Conservation (phyloP, 1,139 yeast genomes). For the Nakaseomyces uthaithaninus region DNA sequence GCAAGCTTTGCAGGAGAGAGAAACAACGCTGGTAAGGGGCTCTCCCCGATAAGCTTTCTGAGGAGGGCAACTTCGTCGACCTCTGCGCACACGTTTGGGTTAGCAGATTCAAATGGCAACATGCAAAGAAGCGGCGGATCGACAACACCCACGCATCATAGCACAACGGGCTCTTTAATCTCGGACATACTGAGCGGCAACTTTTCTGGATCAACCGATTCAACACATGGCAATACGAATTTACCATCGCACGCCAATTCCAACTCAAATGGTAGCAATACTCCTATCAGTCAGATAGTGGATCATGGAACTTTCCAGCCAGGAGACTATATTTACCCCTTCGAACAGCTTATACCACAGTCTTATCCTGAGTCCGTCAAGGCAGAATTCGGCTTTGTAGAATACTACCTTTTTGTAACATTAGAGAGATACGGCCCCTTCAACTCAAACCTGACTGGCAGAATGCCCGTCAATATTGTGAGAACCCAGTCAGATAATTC, state of each 20-base stretch:
- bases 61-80: slow-evolving; percentile 37
- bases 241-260: background rate
- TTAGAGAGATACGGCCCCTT: slow-evolving; percentile 78
- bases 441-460: slow-evolving; percentile 63
- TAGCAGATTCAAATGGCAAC: slow-evolving; percentile 1
- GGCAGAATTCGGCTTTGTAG: slow-evolving; percentile 75
- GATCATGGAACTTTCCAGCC: slow-evolving; percentile 41
- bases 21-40: slow-evolving; percentile 21
- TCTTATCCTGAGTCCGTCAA: slow-evolving; percentile 72
- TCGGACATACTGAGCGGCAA: slow-evolving; percentile 5
- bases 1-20: slow-evolving; percentile 16
- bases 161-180: background rate
- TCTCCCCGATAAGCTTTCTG: slow-evolving; percentile 35
- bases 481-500: slow-evolving; percentile 73
- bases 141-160: slow-evolving; percentile 3
- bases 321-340: slow-evolving; percentile 87
- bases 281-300: slow-evolving; percentile 12
- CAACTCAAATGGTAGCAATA: slow-evolving; percentile 5
- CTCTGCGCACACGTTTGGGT: slow-evolving; percentile 2
- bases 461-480: slow-evolving; percentile 55
- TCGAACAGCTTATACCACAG: slow-evolving; percentile 80
- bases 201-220: slow-evolving; percentile 2
- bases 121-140: slow-evolving; percentile 6
- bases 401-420: slow-evolving; percentile 58
- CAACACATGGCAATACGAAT: background rate